phyloP scores from a whole-genome alignment of 768 basidiomycete species.

The Polyporus arcularius region DNA sequence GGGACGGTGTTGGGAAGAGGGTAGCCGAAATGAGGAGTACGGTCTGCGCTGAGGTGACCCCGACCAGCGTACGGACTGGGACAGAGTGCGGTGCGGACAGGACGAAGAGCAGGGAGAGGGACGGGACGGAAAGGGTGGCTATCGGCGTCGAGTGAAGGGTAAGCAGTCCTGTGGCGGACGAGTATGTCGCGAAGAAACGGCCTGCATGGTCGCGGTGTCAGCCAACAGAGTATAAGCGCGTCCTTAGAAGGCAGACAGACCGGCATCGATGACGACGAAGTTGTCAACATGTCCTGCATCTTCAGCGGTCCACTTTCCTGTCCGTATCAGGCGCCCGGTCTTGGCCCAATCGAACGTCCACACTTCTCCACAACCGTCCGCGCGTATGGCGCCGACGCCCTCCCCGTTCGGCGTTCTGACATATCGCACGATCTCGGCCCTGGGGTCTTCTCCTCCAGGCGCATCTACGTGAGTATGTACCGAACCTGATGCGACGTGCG shows the following conservation, averaged over 20 bases:
- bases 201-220: slow-evolving; percentile 37
- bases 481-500: slow-evolving; percentile 19
- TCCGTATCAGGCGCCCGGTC: slow-evolving; percentile 43
- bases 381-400: slow-evolving; percentile 68
- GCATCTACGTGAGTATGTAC: slow-evolving; percentile 13
- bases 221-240: background rate
- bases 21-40: slow-evolving; percentile 58
- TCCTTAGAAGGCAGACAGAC: slow-evolving; percentile 35
- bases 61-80: slow-evolving; percentile 57
- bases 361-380: slow-evolving; percentile 57
- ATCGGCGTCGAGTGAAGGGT: slow-evolving; percentile 56
- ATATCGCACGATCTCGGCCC: slow-evolving; percentile 54
- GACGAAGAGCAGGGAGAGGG: slow-evolving; percentile 63
- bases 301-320: slow-evolving; percentile 45
- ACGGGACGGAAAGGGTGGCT: slow-evolving; percentile 45
- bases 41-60: slow-evolving; percentile 59
- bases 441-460: slow-evolving; percentile 42
- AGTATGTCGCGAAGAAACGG: slow-evolving; percentile 58
- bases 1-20: slow-evolving; percentile 29
- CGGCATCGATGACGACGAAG: slow-evolving; percentile 70
- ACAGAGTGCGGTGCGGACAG: slow-evolving; percentile 33
- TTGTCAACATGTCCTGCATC: slow-evolving; percentile 47
- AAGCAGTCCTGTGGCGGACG: slow-evolving; percentile 44
- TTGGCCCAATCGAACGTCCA: slow-evolving; percentile 56
- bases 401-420: slow-evolving; percentile 79